Evolutionary conservation across 163 green algal species (phyloP).

Genomic region (Scenedesmus sp.): DNA sequence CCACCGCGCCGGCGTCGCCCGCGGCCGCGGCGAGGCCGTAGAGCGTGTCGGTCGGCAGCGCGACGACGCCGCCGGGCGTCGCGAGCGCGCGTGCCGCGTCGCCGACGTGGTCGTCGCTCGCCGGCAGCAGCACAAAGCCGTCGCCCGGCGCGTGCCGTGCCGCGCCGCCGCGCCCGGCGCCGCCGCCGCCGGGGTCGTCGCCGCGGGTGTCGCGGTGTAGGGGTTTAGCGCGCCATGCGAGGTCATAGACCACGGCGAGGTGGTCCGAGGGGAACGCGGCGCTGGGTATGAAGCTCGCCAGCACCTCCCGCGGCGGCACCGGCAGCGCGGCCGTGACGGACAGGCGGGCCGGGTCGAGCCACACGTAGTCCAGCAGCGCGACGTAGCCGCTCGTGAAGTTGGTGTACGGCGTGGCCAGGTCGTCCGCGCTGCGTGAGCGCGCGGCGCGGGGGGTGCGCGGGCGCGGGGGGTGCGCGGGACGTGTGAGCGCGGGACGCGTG

Average conservation of each 20-base stretch:
- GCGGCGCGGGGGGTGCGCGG: no score
- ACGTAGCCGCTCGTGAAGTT: constrained; percentile 90
- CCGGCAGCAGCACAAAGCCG: constrained; percentile 21
- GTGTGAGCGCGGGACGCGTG: no score
- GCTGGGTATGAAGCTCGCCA: constrained; percentile 80
- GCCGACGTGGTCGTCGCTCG: constrained; percentile 15
- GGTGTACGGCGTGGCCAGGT: constrained; percentile 70
- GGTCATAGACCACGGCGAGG: constrained; percentile 70
- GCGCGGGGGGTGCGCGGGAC: no score
- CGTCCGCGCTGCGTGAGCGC: constrained; percentile 71
- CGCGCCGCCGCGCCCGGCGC: neutral
- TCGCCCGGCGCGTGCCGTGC: constrained; percentile 9
- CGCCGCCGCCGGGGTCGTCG: neutral
- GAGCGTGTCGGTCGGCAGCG: constrained; percentile 78
- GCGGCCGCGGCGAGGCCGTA: constrained; percentile 74
- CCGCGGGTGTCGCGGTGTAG: neutral
- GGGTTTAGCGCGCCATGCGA: constrained; percentile 25
- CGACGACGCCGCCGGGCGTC: constrained; percentile 49
- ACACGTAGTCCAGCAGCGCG: constrained; percentile 91
- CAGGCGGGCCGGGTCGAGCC: constrained; percentile 77
- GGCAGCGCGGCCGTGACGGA: constrained; percentile 55
- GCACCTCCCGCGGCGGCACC: constrained; percentile 60
- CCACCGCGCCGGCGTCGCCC: constrained; percentile 51
- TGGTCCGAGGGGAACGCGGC: constrained; percentile 86
- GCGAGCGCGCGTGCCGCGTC: constrained; percentile 20